Percentiles rank a stretch among this genome's conserved stretches.
These are phyloP conservation scores for Populus tremula DNA, from an alignment of 345 rosid species.

Conservation along the genomic window DNA sequence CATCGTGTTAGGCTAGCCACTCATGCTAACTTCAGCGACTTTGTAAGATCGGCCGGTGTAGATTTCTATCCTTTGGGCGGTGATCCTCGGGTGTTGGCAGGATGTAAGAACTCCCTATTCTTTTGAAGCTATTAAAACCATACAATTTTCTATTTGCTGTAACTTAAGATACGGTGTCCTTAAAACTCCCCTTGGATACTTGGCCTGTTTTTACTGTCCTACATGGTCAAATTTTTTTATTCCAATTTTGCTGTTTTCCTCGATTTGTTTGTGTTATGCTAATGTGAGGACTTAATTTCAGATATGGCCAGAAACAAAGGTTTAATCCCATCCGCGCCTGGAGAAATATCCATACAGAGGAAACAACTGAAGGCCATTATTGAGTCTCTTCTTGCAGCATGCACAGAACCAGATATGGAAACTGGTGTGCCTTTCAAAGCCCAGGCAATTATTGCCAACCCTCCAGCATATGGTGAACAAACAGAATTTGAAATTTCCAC, in stretches of 20 bases:
- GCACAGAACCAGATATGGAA: constrained; percentile 82
- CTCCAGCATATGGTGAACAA: constrained; percentile 87
- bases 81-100: constrained; percentile 94
- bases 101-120: constrained; percentile 61
- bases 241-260: background rate
- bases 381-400: constrained; percentile 93
- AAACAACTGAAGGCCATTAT: constrained; percentile 92
- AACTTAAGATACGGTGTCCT: background rate
- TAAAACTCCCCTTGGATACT: background rate
- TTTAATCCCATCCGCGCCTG: constrained; percentile 89
- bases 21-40: constrained; percentile 75
- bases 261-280: background rate
- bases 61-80: constrained; percentile 94
- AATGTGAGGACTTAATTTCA: constrained; percentile 26
- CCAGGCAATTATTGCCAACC: constrained; percentile 96
- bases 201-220: background rate
- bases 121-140: background rate
- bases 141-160: background rate
- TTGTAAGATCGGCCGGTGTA: constrained; percentile 80
- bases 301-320: constrained; percentile 99
- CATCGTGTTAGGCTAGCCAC: constrained; percentile 95
- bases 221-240: no score
- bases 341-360: constrained; percentile 84
- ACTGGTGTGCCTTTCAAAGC: constrained; percentile 73
- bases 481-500: background rate